Evolutionary conservation across 345 rosid species (phyloP).

Genomic region (Aurinia saxatilis): DNA sequence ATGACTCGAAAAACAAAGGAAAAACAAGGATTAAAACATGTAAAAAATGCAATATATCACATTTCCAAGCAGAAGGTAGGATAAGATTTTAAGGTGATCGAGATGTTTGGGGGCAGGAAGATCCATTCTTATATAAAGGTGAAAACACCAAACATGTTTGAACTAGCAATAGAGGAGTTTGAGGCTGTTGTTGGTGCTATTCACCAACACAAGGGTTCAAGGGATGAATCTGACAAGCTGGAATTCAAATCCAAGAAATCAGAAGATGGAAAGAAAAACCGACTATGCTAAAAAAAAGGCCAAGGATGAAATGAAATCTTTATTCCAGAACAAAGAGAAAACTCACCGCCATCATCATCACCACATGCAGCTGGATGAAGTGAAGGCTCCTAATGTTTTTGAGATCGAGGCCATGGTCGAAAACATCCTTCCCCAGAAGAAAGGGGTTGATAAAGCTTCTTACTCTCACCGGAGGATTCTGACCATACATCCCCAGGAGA

Average conservation of each 20-base stretch:
- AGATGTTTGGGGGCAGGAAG: conserved; percentile 26
- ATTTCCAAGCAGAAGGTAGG: too few relatives aligned
- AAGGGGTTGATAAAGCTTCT: conserved; percentile 6
- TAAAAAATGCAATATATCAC: too few relatives aligned
- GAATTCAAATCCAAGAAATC: conserved; percentile 28
- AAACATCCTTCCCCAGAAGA: conserved; percentile 36
- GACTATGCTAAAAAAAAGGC: conserved; percentile 35
- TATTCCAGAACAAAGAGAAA: conserved; percentile 22
- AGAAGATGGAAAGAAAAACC: conserved; percentile 32
- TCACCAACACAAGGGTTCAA: conserved; percentile 34
- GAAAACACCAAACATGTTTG: conserved; percentile 54
- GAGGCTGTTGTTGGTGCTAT: conserved; percentile 48
- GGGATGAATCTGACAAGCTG: conserved; percentile 29
- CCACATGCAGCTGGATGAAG: conserved; percentile 31
- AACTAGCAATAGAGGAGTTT: conserved; percentile 57
- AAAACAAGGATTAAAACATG: too few relatives aligned
- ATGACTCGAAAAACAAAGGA: too few relatives aligned
- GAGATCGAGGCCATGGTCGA: conserved; percentile 44
- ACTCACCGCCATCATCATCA: conserved; percentile 10
- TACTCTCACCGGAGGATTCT: conserved; percentile 21
- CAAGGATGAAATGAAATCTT: conserved; percentile 40
- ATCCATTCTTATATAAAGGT: conserved; percentile 37
- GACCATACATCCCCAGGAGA: too few relatives aligned
- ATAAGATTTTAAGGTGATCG: too few relatives aligned
- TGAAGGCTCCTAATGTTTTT: conserved; percentile 51